A percentile compares a stretch with the other conserved stretches of the same genome.
Evolutionary conservation across 2,329 filamentous ascomycete species (phyloP).

Genomic region (Huntiella savannae): DNA sequence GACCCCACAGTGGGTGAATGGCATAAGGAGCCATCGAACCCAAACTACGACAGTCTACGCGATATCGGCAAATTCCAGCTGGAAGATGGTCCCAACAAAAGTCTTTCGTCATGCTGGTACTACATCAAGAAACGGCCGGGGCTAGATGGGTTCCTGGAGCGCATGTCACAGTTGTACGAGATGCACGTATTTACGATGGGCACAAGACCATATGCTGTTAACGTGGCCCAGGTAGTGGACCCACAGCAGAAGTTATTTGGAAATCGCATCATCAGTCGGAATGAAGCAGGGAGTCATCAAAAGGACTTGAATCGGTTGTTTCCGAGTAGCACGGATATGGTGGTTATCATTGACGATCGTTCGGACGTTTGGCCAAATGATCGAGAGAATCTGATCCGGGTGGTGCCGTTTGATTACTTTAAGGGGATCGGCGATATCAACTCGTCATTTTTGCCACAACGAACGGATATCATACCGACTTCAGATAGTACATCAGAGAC

Average conservation of each 20-base stretch:
- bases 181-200: slow-evolving; percentile 99
- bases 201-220: slow-evolving; percentile 83
- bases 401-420: slow-evolving; percentile 92
- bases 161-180: slow-evolving; percentile 68
- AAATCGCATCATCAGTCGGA: slow-evolving; percentile 84
- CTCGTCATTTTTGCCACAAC: slow-evolving; percentile 84
- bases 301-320: slow-evolving; percentile 86
- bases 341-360: slow-evolving; percentile 94
- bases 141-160: slow-evolving; percentile 58
- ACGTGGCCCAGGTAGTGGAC: slow-evolving; percentile 84
- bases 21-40: slow-evolving; percentile 73
- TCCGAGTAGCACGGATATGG: slow-evolving; percentile 96
- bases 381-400: slow-evolving; percentile 82
- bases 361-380: slow-evolving; percentile 90
- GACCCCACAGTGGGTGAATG: slow-evolving; percentile 93
- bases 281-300: slow-evolving; percentile 86
- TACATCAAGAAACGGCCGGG: slow-evolving; percentile 96
- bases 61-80: slow-evolving; percentile 80
- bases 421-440: slow-evolving; percentile 97
- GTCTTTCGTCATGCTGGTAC: slow-evolving; percentile 66
- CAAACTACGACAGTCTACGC: slow-evolving; percentile 79
- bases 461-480: slow-evolving; percentile 29
- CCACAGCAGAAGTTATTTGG: slow-evolving; percentile 78
- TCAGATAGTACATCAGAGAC: slow-evolving; percentile 10
- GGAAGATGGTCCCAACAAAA: slow-evolving; percentile 61